Percentiles rank a stretch among this genome's conserved stretches.
Evolutionary conservation across 1,284 basidiomycete species (phyloP).

Genomic region (Fomitopsis pinicola): DNA sequence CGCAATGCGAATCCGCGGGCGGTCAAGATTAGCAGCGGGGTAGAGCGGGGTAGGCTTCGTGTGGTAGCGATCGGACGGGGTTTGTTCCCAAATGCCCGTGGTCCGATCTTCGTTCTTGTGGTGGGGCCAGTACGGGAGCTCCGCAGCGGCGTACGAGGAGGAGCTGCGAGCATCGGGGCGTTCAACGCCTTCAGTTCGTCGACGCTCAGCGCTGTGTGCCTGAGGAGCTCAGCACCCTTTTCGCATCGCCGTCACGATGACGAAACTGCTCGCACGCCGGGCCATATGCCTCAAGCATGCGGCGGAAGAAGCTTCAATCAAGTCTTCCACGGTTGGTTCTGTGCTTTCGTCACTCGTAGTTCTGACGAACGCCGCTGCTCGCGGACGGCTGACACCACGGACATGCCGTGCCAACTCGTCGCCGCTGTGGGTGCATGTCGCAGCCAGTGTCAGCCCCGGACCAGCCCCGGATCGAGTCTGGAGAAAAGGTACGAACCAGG

Average conservation of each 20-base stretch:
- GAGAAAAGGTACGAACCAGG: not conserved
- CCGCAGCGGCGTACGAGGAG: not conserved
- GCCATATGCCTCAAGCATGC: not conserved
- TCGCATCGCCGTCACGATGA: not conserved
- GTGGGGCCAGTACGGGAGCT: not conserved
- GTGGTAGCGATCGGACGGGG: not conserved
- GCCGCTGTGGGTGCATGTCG: not conserved
- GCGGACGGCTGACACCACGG: not conserved
- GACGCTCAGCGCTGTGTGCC: not conserved
- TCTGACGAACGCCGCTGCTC: too few relatives aligned
- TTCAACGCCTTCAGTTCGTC: not conserved
- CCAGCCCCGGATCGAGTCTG: not conserved
- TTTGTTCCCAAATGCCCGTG: not conserved
- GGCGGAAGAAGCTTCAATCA: not conserved
- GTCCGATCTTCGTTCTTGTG: not conserved
- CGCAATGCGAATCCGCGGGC: not conserved
- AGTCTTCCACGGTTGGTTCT: not conserved
- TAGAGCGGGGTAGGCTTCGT: not conserved
- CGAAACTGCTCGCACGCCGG: not conserved
- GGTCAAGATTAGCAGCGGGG: not conserved
- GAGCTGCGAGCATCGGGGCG: not conserved
- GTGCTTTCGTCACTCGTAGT: not conserved
- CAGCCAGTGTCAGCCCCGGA: not conserved
- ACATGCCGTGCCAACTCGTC: not conserved
- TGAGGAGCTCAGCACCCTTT: not conserved